Conservation (phyloP, 495 filamentous ascomycete genomes). For the Penicillium riverlandense region DNA sequence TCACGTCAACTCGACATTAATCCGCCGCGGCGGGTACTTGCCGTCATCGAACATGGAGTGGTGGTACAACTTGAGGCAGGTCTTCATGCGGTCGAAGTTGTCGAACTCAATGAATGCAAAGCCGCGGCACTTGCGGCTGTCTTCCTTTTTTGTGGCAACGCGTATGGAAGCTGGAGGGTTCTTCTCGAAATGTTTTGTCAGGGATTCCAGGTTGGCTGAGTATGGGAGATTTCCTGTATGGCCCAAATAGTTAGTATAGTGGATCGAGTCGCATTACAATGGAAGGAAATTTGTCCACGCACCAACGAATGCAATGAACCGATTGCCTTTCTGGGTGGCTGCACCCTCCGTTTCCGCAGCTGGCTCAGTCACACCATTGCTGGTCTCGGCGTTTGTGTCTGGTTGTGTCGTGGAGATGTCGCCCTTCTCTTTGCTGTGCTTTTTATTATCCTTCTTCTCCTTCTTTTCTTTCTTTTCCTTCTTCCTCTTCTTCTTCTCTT, state of each 20-base stretch:
- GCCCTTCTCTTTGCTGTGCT: conserved; percentile 15
- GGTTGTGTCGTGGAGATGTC: not conserved
- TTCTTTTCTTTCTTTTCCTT: conserved; percentile 12
- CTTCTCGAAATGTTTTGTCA: conserved; percentile 69
- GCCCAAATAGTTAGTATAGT: not conserved
- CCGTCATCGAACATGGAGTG: conserved; percentile 76
- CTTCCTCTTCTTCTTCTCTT: conserved; percentile 16
- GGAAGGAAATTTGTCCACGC: conserved; percentile 7
- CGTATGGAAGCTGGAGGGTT: conserved; percentile 68
- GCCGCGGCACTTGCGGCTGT: conserved; percentile 64
- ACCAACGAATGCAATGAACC: conserved; percentile 87
- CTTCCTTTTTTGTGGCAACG: conserved; percentile 62
- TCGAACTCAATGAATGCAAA: conserved; percentile 93
- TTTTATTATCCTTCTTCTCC: conserved; percentile 9
- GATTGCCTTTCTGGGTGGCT: conserved; percentile 36
- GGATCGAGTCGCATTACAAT: not conserved
- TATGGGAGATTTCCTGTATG: conserved; percentile 76
- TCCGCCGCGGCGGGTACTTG: conserved; percentile 52
- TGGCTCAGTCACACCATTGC: conserved; percentile 11
- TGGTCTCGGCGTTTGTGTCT: conserved; percentile 5
- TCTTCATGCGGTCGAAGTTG: conserved; percentile 86
- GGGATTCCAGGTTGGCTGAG: conserved; percentile 58
- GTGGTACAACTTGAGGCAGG: conserved; percentile 81
- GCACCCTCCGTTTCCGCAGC: conserved; percentile 9
- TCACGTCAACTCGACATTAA: conserved; percentile 91